Base-by-base conservation (phyloP, 2,329 filamentous ascomycete species). In the Talaromyces sp. region DNA sequence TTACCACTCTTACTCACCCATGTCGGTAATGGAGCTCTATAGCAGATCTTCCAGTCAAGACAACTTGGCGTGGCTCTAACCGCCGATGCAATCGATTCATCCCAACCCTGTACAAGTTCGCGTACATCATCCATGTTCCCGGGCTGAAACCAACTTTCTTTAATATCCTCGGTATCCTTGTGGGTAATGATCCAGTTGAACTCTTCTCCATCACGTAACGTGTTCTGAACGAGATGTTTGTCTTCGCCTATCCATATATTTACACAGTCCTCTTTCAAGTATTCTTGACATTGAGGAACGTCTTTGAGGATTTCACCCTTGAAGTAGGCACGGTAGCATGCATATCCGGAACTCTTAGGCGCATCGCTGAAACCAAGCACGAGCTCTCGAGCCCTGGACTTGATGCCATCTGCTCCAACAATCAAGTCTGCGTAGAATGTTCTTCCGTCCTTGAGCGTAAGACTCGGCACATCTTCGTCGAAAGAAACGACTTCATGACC, bases 141-240 rank as follows among this genome's bases (percentile, higher is more conserved):
- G 3, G 57, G 63, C 33, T 67, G 57, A 17, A 63, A 62, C 63
- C 66, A 65, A 33, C 49, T 63, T 39, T 65, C 66, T 56, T 66
- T 49, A 8, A 66, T 63, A 17, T 67, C 63, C 45, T 66, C 69
- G 22, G 68, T 67, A 66, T 80, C 78, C 65, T 77, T 80, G 71
- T 86, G 84, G 27, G 84, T 85, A 61, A 82, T 82, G 3, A 84
- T 83, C 83, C 83, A 85, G 61, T 77, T 82, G 68, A 85, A 81
- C 65, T 84, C 83, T 62, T 78, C 78, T 10, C 82, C 82, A 31
- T 78, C 75, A 71, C 85, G 84, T 66, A 85, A 78, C 0, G 81
- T 80, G 3, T 82, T 83, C 3, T 80, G 80, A 50, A 85, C 79
- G 69, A 85, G 33, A 37, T 62, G 58, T 82, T 22, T 79, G 78